Base-by-base conservation (phyloP, 1,284 basidiomycete genomes). In the Cryptococcus sp. region DNA sequence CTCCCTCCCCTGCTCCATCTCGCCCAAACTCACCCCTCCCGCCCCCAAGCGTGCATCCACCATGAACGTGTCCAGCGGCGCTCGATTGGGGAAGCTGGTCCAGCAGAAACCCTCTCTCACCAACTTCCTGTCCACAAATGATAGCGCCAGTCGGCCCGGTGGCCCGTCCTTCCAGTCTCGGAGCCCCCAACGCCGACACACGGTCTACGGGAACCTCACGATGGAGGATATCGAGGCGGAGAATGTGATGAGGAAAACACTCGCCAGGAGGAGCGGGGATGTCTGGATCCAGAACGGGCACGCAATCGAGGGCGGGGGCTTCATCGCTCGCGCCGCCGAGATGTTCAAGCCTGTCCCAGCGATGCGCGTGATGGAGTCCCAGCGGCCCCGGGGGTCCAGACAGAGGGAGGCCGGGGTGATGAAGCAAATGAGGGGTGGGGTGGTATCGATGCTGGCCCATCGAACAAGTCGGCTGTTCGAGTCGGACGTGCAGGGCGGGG, bases 271-370 rank as follows among this genome's bases (percentile, higher is more conserved):
- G 12, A 65, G 64, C 5, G 61, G 59, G 6, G 70, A 69, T 53
- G 58, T 70, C 12, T 73, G 71, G 70, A 50, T 70, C 35, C 61
- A 62, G 35, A 42, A 21, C 11, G 70, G 71, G 2, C 71, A 70
- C 50, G 71, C 71, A 0, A 58, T 63, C 15, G 57, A 64, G 39
- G 60, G 61, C 20, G 62, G 63, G 1, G 53, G 57, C 13, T 5
- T 64, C 7, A 43, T 62, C 9, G 53, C 62, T 1, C 55, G 71
- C 44, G 65, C 64, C 1, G 57, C 63, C 5, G 70, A 73, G 46
- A 71, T 73, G 67, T 52, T 72, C 46, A 70, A 70, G 38, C 70
- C 69, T 13, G 37, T 55, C 16, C 71, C 71, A 0, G 69, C 70
- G 1, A 56, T 73, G 57, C 42, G 64, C 11, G 67, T 73, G 3